A percentile compares a stretch with the other conserved stretches of the same genome.
phyloP scores from a whole-genome alignment of 2,329 filamentous ascomycete genomes.

The Akanthomyces uredinophilus region DNA sequence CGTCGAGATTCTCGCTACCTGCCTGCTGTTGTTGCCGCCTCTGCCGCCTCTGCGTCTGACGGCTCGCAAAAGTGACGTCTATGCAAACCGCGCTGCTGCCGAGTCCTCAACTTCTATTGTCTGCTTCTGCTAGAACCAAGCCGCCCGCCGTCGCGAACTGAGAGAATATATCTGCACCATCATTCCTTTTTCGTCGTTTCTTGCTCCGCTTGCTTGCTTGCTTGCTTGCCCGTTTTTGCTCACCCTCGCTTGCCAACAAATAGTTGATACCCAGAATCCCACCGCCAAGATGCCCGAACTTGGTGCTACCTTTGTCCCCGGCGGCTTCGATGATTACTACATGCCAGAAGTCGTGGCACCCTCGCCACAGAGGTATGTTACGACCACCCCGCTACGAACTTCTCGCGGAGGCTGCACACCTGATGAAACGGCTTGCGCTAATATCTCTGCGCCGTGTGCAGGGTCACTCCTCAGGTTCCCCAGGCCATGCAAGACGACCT shows the following conservation, averaged over 20 bases:
- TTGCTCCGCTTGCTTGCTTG: not conserved
- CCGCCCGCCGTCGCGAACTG: not conserved
- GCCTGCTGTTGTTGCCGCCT: not conserved
- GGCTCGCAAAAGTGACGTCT: not conserved
- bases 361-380: constrained; percentile 50
- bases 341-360: constrained; percentile 57
- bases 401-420: not conserved
- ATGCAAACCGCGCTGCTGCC: not conserved
- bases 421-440: constrained; percentile 4
- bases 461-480: constrained; percentile 91
- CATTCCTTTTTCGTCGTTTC: not conserved
- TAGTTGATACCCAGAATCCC: not conserved
- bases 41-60: not conserved
- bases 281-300: constrained; percentile 22
- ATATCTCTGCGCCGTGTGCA: constrained; percentile 35
- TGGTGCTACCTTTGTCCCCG: constrained; percentile 55
- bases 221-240: not conserved
- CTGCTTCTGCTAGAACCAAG: not conserved
- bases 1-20: not conserved
- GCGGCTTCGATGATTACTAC: constrained; percentile 55
- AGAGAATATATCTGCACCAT: not conserved
- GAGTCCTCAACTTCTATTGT: not conserved
- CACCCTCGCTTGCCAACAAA: not conserved
- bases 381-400: not conserved
- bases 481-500: constrained; percentile 96